Conservation (phyloP, 148 eudicot genomes). For the Cornus kousa region DNA sequence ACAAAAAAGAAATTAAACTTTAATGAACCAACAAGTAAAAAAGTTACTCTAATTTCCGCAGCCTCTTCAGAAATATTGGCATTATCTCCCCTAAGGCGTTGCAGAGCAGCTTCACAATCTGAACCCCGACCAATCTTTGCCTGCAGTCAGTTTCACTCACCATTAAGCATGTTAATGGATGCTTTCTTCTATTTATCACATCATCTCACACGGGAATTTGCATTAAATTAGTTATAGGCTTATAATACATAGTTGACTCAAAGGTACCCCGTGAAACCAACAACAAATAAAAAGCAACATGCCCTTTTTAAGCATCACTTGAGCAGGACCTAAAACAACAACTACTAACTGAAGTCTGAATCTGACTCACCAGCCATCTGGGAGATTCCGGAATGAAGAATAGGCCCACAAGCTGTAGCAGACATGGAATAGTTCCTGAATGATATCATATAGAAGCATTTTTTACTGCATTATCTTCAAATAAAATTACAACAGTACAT, state of each 20-base stretch:
- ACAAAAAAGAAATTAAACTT: not conserved
- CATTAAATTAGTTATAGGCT: not conserved
- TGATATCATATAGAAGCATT: conserved; percentile 12
- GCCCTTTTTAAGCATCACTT: not conserved
- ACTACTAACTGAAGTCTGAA: conserved; percentile 5
- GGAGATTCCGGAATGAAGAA: conserved; percentile 83
- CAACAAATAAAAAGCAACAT: not conserved
- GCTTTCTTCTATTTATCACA: not conserved
- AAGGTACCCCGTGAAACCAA: not conserved
- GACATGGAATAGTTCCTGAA: conserved; percentile 62
- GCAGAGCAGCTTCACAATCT: conserved; percentile 56
- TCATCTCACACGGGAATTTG: not conserved
- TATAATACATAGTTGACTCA: not conserved
- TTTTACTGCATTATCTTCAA: not conserved
- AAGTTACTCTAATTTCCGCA: conserved; percentile 55
- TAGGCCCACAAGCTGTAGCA: conserved; percentile 54
- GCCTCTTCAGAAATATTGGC: conserved; percentile 56
- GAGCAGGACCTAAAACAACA: not conserved
- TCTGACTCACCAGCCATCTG: conserved; percentile 65
- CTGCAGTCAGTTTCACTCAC: conserved; percentile 29
- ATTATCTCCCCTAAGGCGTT: conserved; percentile 47
- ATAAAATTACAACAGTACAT: not conserved
- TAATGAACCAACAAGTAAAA: not conserved
- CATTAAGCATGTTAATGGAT: not conserved
- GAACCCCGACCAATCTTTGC: conserved; percentile 52